Conservation (phyloP, 2,329 filamentous ascomycete species). For the Aspergillus sp. region DNA sequence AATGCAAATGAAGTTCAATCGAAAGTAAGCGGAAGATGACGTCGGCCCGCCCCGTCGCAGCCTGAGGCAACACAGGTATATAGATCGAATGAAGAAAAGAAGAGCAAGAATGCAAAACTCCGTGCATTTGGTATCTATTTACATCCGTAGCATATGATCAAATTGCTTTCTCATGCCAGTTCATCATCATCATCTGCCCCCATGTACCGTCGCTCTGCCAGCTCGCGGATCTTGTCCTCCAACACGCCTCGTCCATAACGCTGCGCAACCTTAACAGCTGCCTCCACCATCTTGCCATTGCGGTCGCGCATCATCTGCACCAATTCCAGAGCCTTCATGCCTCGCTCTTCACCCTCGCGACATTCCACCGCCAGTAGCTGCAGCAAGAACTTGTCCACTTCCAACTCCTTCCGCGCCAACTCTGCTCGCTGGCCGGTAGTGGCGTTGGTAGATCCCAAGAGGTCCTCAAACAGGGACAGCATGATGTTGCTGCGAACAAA, state of each 20-base stretch:
- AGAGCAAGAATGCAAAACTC: too few species aligned
- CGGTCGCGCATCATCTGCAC: conserved; percentile 82
- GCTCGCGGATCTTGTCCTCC: conserved; percentile 84
- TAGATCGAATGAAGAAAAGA: not conserved
- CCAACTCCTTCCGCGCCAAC: conserved; percentile 72
- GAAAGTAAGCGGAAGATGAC: conserved; percentile 8
- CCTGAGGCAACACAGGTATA: not conserved
- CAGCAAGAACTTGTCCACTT: conserved; percentile 85
- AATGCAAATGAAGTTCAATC: not conserved
- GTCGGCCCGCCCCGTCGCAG: conserved; percentile 2
- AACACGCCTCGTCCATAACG: conserved; percentile 79
- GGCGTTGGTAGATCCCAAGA: conserved; percentile 67
- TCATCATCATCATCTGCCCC: conserved; percentile 60
- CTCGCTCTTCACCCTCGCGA: conserved; percentile 85
- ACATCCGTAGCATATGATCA: not conserved
- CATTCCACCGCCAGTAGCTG: conserved; percentile 90
- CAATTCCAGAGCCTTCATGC: conserved; percentile 92
- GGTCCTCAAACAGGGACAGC: conserved; percentile 73
- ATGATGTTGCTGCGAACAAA: conserved; percentile 75
- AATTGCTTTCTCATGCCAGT: conserved; percentile 30
- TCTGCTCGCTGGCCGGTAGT: conserved; percentile 66
- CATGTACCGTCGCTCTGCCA: conserved; percentile 70
- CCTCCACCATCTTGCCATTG: conserved; percentile 86
- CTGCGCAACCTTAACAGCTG: conserved; percentile 84
- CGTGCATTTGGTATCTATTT: not conserved